Evolutionary conservation across 441 rosid genomes (phyloP), one percentile per base, ranked within the genome.

Genomic region (Jatropha multifida): DNA sequence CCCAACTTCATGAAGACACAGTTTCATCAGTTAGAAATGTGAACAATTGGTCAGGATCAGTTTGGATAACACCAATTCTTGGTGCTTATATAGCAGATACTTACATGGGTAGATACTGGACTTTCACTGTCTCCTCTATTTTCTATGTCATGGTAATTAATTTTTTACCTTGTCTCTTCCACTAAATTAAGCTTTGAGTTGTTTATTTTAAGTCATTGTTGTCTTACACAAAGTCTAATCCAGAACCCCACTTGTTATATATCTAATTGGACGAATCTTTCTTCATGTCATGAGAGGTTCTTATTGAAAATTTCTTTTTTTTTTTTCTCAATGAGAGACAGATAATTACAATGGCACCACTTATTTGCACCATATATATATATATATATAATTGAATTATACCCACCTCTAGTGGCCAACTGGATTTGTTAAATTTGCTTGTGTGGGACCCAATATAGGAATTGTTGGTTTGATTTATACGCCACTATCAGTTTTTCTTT

Each of bases 1-100:
- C 87, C 59, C 89, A 85, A 77, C 96, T 94, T 66, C 97, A 86
- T 42, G 96, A 94, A 84, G 92, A 90, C 74, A 94, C 96, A 4
- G 89, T 94, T 73, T 76, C 97, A 20, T 89, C 97, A 0, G 94
- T 92, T 27, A 89, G 96, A 74, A 94, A 90, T 86, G 98, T 92
- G 76, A 94, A 89, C 65, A 92, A 86, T 80, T 94, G 98, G 98
- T 86, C 97, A 2, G 98, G 98, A 58, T 84, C 90, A 0, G 98
- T 94, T 20, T 94, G 98, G 98, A 88, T 94, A 41, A 94, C 97
- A 5, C 98, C 98, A 26, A 85, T 94, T 61, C 83, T 88, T 32
- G 98, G 98, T 18, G 98, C 98, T 62, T 94, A 87, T 83, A 83
- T 94, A n/a, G 98, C 98, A 14, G 98, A 94, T 79, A 77, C 96